Evolutionary conservation across 2,329 filamentous ascomycete genomes (phyloP).

Genomic region (Fusarium sp.): DNA sequence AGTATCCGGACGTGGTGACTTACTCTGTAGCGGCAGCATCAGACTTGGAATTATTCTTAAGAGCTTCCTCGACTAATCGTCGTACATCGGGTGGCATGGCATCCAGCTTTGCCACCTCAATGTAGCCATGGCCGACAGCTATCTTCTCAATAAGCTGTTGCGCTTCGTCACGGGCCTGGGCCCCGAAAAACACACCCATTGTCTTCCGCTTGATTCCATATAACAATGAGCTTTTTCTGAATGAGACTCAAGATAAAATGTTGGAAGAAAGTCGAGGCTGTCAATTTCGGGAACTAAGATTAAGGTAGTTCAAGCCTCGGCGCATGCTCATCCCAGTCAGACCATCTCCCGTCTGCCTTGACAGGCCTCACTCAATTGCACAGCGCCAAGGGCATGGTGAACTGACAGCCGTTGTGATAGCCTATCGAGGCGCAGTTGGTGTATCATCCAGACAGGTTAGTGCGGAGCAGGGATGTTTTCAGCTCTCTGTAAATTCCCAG

Average conservation of each 20-base stretch:
- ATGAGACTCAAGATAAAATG: not conserved
- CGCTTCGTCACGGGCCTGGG: not conserved
- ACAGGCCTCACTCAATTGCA: fast-evolving
- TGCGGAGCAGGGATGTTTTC: not conserved
- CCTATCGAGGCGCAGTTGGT: not conserved
- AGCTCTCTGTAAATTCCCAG: not conserved
- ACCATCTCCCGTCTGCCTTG: not conserved
- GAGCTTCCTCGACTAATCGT: not conserved
- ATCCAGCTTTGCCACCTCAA: not conserved
- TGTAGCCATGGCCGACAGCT: not conserved
- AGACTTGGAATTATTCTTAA: not conserved
- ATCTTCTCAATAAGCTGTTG: not conserved
- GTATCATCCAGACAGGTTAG: not conserved
- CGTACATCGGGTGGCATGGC: not conserved
- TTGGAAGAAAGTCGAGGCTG: not conserved
- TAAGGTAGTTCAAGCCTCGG: not conserved
- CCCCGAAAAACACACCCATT: not conserved
- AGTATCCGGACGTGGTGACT: fast-evolving
- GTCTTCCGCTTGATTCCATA: not conserved
- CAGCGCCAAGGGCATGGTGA: not conserved
- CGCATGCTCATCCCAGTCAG: not conserved
- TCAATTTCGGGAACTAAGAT: not conserved
- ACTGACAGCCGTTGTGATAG: not conserved
- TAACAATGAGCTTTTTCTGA: not conserved
- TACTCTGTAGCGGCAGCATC: not conserved